Evolutionary conservation across 768 basidiomycete genomes (phyloP), one percentile per base, ranked within the genome.

Genomic region (Bullera alba): DNA sequence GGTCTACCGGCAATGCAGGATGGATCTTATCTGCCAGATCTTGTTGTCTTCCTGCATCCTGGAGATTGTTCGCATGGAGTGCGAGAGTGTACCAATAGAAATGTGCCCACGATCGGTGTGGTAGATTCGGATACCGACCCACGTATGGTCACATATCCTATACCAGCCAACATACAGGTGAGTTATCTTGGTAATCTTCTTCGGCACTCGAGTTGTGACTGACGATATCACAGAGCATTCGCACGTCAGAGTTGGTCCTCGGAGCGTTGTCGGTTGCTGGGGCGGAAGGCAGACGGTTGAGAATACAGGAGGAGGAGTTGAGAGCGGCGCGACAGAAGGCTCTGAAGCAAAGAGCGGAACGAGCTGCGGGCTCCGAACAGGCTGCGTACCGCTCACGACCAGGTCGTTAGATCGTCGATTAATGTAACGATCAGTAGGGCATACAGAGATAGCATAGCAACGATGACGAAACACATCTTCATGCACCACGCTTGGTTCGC

Each of bases 81-180:
- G 63, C 82, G 85, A 47, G 95, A 99, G 75, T 92, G 89, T 63
- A 88, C 89, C 15, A 77, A 83, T 48, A 80, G 84, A 54, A 85
- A 92, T 65, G 80, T 97, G 49, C 95, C 95, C 0, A 97, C 95
- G 1, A 83, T 97, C 53, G 95, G 85, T 28, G 83, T 97, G 53
- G 81, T 92, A 47, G 95, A 99, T 73, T 88, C 91, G 19, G 90
- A 99, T 69, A 86, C 83, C 36, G 95, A 99, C 74, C 95, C 95
- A 4, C 83, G 95, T 22, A 78, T 90, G 32, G 92, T 99, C 55
- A 95, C 96, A 80, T 97, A 95, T 72, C 86, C 95, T 36, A 96
- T 99, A 65, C 92, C 91, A 0, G 91, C 88, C n/a, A 99, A 97
- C 72, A 89, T 93, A 74, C 95, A 99, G 74, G 72, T 72, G 51